These are phyloP conservation scores for Dimargaris xerosporica DNA, from an alignment of 192 early-diverging fungal species.

Conservation along the genomic window DNA sequence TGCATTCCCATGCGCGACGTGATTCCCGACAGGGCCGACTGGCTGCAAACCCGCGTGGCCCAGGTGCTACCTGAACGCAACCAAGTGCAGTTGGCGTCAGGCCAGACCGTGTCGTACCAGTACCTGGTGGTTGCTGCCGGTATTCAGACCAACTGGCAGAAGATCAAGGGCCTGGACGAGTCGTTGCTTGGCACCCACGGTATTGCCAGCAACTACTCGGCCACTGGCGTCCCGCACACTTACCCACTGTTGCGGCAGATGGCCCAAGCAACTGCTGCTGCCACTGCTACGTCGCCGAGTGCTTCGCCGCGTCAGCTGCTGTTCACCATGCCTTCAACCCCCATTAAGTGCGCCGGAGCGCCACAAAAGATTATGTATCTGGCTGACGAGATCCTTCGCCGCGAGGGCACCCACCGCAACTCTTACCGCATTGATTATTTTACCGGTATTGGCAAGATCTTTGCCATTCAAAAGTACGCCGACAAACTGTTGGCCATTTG, in stretches of 20 bases:
- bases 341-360: slow-evolving; percentile 80
- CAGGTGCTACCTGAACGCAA: slow-evolving; percentile 53
- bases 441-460: slow-evolving; percentile 72
- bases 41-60: slow-evolving; percentile 56
- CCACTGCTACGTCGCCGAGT: no score
- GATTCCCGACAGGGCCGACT: slow-evolving; percentile 55
- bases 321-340: slow-evolving; percentile 76
- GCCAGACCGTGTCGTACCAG: slow-evolving; percentile 45
- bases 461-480: slow-evolving; percentile 73
- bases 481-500: slow-evolving; percentile 48
- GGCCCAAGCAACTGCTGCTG: slow-evolving; percentile 25
- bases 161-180: slow-evolving; percentile 51
- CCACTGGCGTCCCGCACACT: slow-evolving; percentile 54
- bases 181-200: slow-evolving; percentile 63
- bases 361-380: slow-evolving; percentile 80
- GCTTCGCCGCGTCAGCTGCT: slow-evolving; percentile 15
- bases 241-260: slow-evolving; percentile 52
- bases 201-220: slow-evolving; percentile 71
- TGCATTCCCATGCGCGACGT: slow-evolving; percentile 47
- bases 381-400: slow-evolving; percentile 60
- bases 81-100: slow-evolving; percentile 45
- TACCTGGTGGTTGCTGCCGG: slow-evolving; percentile 63
- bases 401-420: slow-evolving; percentile 48
- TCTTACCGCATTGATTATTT: slow-evolving; percentile 56
- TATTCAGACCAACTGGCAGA: slow-evolving; percentile 60